A percentile compares a stretch with the other conserved stretches of the same genome.
These are phyloP conservation scores for Blastobotrys americana DNA, from an alignment of 805 yeast genomes.

Conservation along the genomic window DNA sequence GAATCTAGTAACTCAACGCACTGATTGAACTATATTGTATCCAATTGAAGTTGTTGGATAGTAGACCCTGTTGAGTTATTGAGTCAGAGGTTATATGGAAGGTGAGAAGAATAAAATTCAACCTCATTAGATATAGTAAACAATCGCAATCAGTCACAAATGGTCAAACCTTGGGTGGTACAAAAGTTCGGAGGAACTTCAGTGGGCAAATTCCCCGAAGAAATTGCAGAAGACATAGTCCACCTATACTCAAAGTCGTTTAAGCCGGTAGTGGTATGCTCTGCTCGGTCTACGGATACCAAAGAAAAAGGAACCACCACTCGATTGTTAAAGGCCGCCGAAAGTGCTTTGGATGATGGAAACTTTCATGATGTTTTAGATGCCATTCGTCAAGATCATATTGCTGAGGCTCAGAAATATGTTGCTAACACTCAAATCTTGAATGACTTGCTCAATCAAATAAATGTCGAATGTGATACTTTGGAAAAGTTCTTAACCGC, in stretches of 20 bases:
- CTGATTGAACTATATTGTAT: too few species aligned
- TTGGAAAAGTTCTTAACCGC: constrained; percentile 73
- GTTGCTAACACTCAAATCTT: constrained; percentile 45
- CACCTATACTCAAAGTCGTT: constrained; percentile 43
- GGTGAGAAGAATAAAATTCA: too few species aligned
- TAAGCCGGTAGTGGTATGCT: constrained; percentile 89
- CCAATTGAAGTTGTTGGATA: too few species aligned
- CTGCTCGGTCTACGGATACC: constrained; percentile 86
- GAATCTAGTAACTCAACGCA: too few species aligned
- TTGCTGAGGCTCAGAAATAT: constrained; percentile 55
- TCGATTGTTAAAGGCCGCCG: constrained; percentile 77
- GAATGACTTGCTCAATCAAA: constrained; percentile 48
- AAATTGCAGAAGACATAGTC: constrained; percentile 80
- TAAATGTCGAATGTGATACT: constrained; percentile 57
- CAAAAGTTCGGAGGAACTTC: constrained; percentile 98
- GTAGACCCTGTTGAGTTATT: too few species aligned
- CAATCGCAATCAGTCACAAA: too few species aligned
- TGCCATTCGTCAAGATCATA: constrained; percentile 72
- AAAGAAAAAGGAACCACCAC: constrained; percentile 96
- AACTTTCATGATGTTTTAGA: constrained; percentile 49
- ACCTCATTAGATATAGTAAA: too few species aligned
- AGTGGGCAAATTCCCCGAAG: constrained; percentile 87
- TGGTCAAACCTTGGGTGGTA: constrained; percentile 51
- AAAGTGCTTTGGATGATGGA: constrained; percentile 33
- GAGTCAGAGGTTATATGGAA: too few species aligned